phyloP scores from a whole-genome alignment of 768 basidiomycete species.

The Xerocomus potaroensis region DNA sequence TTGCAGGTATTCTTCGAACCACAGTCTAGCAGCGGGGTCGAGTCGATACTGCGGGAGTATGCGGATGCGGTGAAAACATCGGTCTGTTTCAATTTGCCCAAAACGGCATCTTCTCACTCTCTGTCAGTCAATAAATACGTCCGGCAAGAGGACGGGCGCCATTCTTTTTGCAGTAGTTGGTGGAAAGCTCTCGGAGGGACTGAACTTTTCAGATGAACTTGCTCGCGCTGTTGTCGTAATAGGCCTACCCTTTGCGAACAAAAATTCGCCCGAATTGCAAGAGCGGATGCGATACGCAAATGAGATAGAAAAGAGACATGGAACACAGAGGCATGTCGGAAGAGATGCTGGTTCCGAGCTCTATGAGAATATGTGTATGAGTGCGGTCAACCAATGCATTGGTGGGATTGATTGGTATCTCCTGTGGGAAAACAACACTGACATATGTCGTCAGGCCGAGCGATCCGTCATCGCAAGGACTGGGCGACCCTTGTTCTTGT shows the following conservation, averaged over 20 bases:
- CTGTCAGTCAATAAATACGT: slow-evolving; percentile 16
- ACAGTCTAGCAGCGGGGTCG: slow-evolving; percentile 64
- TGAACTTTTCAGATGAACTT: slow-evolving; percentile 72
- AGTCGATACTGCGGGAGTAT: slow-evolving; percentile 71
- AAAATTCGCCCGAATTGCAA: slow-evolving; percentile 83
- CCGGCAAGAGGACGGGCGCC: slow-evolving; percentile 51
- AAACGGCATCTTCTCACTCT: slow-evolving; percentile 1
- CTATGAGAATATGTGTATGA: slow-evolving; percentile 90
- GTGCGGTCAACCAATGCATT: slow-evolving; percentile 95
- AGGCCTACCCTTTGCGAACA: slow-evolving; percentile 91
- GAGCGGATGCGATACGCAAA: slow-evolving; percentile 91
- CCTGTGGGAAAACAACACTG: not conserved
- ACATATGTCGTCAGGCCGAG: slow-evolving; percentile 57
- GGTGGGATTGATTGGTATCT: slow-evolving; percentile 44
- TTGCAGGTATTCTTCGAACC: slow-evolving; percentile 87
- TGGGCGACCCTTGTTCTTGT: slow-evolving; percentile 90
- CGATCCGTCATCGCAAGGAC: slow-evolving; percentile 86
- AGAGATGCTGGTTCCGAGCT: slow-evolving; percentile 76
- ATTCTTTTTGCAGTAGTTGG: slow-evolving; percentile 93
- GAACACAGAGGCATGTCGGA: slow-evolving; percentile 31
- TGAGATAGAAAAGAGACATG: slow-evolving; percentile 46
- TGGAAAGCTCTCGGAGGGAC: slow-evolving; percentile 94
- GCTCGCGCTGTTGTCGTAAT: slow-evolving; percentile 84
- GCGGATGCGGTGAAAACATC: slow-evolving; percentile 40
- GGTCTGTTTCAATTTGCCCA: slow-evolving; percentile 12